Evolutionary conservation across 2,329 filamentous ascomycete genomes (phyloP).

Genomic region (Colletotrichum coccodes): DNA sequence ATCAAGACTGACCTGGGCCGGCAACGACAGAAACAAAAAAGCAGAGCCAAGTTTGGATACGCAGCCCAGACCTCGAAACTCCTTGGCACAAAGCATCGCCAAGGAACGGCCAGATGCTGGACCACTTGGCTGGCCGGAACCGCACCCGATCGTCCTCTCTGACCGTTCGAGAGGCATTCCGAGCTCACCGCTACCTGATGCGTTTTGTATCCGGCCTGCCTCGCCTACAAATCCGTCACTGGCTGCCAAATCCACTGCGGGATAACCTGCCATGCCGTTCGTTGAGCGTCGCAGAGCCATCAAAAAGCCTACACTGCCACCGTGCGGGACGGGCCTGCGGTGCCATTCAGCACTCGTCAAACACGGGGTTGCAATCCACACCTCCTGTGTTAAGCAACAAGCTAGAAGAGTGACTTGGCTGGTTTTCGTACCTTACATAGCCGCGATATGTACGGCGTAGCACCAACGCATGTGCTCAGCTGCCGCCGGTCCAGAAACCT

Average conservation of each 20-base stretch:
- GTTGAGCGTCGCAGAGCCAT: neutral
- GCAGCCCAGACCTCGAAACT: neutral
- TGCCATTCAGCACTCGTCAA: neutral
- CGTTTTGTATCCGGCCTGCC: neutral
- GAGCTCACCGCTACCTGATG: conserved; percentile 4
- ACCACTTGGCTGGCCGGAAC: neutral
- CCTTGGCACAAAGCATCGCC: conserved; percentile 14
- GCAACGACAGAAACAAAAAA: conserved; percentile 1
- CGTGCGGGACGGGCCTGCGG: neutral
- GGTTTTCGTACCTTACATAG: conserved; percentile 22
- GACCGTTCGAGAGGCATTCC: neutral
- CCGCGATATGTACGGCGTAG: conserved; percentile 7
- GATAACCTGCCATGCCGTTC: neutral
- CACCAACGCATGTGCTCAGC: conserved; percentile 12
- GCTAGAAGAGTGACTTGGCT: neutral
- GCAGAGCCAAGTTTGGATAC: conserved; percentile 13
- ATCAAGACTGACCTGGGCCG: neutral
- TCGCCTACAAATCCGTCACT: neutral
- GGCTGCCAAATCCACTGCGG: neutral
- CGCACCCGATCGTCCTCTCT: neutral
- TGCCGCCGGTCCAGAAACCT: neutral
- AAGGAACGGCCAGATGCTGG: conserved; percentile 6
- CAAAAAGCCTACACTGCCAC: neutral
- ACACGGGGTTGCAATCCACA: neutral
- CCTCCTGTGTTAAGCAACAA: neutral